phyloP scores from a whole-genome alignment of 352 stramenopile genomes.

The Aphanomyces cochlioides region DNA sequence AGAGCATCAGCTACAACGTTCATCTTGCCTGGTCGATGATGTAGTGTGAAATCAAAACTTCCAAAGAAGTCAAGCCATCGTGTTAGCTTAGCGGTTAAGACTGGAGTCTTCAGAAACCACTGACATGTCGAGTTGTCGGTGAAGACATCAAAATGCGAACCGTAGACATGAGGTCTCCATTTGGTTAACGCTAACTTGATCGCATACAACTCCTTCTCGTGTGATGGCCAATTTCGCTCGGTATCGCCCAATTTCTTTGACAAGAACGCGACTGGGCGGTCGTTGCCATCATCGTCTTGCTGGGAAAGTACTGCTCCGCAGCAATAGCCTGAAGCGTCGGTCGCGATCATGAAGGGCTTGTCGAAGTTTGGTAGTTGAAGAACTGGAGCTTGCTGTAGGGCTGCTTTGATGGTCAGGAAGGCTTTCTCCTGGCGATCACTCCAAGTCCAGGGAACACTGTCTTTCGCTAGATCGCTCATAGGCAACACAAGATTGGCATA shows the following conservation, averaged over 20 bases:
- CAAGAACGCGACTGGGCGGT: conserved; percentile 37
- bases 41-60: conserved; percentile 30
- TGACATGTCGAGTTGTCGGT: conserved; percentile 33
- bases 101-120: conserved; percentile 32
- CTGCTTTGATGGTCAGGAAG: neutral
- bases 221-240: conserved; percentile 28
- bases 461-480: conserved; percentile 30
- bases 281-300: conserved; percentile 9
- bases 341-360: conserved; percentile 28
- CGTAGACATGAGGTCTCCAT: conserved; percentile 32
- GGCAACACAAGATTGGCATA: conserved; percentile 31
- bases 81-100: conserved; percentile 31
- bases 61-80: conserved; percentile 33
- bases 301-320: conserved; percentile 23
- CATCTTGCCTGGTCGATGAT: conserved; percentile 17
- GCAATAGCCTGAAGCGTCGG: conserved; percentile 35
- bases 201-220: conserved; percentile 33
- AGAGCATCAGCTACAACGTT: conserved; percentile 31
- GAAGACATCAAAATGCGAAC: conserved; percentile 29
- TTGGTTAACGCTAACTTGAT: conserved; percentile 34
- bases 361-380: conserved; percentile 10
- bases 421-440: neutral
- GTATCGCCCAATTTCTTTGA: conserved; percentile 31
- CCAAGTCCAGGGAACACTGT: conserved; percentile 30
- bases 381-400: conserved; percentile 1